These are phyloP conservation scores for Saturnispora serradocipensis DNA, from an alignment of 805 yeast species.

Conservation along the genomic window DNA sequence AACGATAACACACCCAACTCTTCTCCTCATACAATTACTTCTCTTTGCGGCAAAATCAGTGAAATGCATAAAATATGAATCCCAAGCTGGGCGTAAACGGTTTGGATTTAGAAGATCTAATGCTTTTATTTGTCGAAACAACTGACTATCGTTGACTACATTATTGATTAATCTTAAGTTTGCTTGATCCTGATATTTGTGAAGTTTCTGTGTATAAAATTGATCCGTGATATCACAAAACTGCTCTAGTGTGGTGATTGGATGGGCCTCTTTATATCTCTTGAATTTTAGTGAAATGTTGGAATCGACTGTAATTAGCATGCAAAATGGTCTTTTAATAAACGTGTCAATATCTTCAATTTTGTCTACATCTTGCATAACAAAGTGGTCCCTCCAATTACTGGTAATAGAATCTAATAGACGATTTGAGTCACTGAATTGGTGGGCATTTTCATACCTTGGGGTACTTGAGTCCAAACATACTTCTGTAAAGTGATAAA, in stretches of 20 bases:
- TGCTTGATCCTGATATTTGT: constrained; percentile 31
- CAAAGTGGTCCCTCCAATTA: constrained; percentile 57
- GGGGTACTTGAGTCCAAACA: neutral
- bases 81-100: constrained; percentile 89
- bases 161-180: constrained; percentile 51
- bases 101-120: constrained; percentile 40
- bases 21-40: constrained; percentile 92
- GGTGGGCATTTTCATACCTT: constrained; percentile 21
- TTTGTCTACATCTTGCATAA: constrained; percentile 40
- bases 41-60: constrained; percentile 90
- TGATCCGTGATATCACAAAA: constrained; percentile 11
- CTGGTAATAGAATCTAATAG: constrained; percentile 54
- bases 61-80: constrained; percentile 85
- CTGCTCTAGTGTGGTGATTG: constrained; percentile 8
- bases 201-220: constrained; percentile 21
- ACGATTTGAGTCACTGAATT: constrained; percentile 14
- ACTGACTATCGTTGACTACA: constrained; percentile 25
- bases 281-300: constrained; percentile 43
- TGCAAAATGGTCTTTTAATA: constrained; percentile 71
- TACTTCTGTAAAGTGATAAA: constrained; percentile 1
- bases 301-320: constrained; percentile 72
- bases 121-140: constrained; percentile 31
- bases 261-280: constrained; percentile 19
- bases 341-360: constrained; percentile 36
- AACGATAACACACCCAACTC: constrained; percentile 94